Conservation (phyloP, 345 rosid genomes). For the Acer negundo region DNA sequence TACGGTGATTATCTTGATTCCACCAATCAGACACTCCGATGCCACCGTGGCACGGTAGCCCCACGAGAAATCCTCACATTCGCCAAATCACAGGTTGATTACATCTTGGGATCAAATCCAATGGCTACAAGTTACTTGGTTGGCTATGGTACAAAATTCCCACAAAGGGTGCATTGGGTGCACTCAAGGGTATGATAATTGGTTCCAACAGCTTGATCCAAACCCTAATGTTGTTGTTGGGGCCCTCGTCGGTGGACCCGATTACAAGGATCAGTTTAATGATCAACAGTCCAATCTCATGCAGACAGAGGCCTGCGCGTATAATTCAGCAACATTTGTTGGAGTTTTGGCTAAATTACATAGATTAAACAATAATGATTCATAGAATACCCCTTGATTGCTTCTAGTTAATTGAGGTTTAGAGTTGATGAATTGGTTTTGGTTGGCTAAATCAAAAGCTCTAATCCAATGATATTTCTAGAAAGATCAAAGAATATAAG, state of each 20-base stretch:
- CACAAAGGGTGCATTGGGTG: slow-evolving; percentile 67
- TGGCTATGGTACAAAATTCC: slow-evolving; percentile 53
- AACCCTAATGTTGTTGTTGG: slow-evolving; percentile 56
- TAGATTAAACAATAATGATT: slow-evolving; percentile 5
- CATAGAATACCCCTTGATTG: not conserved
- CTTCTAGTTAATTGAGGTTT: slow-evolving; percentile 10
- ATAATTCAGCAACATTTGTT: slow-evolving; percentile 55
- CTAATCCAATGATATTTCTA: not conserved
- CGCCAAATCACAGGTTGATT: slow-evolving; percentile 60
- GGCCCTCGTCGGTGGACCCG: slow-evolving; percentile 72
- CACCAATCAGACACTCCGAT: slow-evolving; percentile 33
- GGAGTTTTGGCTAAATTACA: slow-evolving; percentile 54
- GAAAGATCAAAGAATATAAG: too few species aligned
- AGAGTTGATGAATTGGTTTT: not conserved
- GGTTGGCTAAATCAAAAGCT: not conserved
- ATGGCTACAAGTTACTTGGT: slow-evolving; percentile 61
- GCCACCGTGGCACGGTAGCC: slow-evolving; percentile 26
- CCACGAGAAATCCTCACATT: slow-evolving; percentile 37
- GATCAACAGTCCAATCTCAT: slow-evolving; percentile 45
- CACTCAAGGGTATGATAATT: slow-evolving; percentile 60
- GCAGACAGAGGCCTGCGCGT: slow-evolving; percentile 68
- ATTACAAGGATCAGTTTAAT: slow-evolving; percentile 39
- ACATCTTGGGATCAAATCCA: slow-evolving; percentile 61
- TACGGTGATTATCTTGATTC: slow-evolving; percentile 51
- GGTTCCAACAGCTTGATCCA: slow-evolving; percentile 36